A percentile compares a stretch with the other conserved stretches of the same genome.
Conservation (phyloP, 257 asterid genomes). For the Knoxia roxburghii region DNA sequence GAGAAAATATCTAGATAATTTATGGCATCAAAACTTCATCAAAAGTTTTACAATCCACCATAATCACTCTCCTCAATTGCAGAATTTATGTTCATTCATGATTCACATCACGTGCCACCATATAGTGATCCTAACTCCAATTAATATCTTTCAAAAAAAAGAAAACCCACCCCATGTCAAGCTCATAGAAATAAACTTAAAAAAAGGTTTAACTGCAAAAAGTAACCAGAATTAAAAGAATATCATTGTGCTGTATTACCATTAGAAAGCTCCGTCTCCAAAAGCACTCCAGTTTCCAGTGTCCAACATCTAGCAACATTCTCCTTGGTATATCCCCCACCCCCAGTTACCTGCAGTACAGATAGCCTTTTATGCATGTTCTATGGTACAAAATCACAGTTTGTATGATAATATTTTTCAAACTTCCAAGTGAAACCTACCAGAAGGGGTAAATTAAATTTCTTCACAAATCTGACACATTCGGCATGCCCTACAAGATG, state of each 20-base stretch:
- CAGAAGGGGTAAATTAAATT: slow-evolving; percentile 89
- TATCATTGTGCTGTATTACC: slow-evolving; percentile 36
- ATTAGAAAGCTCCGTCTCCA: slow-evolving; percentile 77
- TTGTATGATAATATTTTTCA: not conserved
- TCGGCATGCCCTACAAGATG: slow-evolving; percentile 87
- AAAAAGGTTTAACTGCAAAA: not conserved
- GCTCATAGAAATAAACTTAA: not conserved
- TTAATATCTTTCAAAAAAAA: not conserved
- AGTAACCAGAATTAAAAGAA: slow-evolving; percentile 5
- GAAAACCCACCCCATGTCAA: not conserved
- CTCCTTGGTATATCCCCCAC: slow-evolving; percentile 99
- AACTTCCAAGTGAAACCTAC: slow-evolving; percentile 33
- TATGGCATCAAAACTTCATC: not conserved
- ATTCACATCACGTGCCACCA: not conserved
- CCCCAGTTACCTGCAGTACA: slow-evolving; percentile 86
- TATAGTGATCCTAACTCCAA: not conserved
- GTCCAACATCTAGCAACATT: slow-evolving; percentile 99
- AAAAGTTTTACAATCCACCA: not conserved
- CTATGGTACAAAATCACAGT: slow-evolving; percentile 6
- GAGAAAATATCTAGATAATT: not conserved
- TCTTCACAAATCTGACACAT: slow-evolving; percentile 92
- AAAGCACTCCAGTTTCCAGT: slow-evolving; percentile 87
- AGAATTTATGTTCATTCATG: too few species aligned
- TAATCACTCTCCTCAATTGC: too few species aligned
- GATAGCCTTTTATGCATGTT: slow-evolving; percentile 14